Evolutionary conservation across 306 rosid genomes (phyloP), one percentile per base, ranked within the genome.

Genomic region (Potentilla sterilis): DNA sequence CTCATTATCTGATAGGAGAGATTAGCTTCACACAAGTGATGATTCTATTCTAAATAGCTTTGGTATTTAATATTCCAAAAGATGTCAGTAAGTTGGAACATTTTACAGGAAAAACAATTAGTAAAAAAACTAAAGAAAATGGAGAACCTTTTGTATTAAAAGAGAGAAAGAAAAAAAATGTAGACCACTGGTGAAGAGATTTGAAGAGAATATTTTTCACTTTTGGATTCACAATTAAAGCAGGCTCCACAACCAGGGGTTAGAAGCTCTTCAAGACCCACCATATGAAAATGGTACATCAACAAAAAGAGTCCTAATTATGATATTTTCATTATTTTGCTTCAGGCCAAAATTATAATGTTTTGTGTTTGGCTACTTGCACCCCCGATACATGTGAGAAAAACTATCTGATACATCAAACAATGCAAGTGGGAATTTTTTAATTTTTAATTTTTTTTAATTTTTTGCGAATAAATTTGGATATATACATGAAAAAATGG

Each of bases 241-340:
- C 42, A 16, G 37, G 32, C 61, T 81, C 79, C 76, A 70, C 81
- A 46, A 79, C 71, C 41, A 16, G 62, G 77, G 80, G 74, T 70
- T 65, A 21, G 54, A 75, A 69, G 69, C 63, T 78, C 59, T 69
- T 72, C 57, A 66, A 66, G 83, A 54, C 80, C 80, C 83, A 70
- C 83, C 78, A 71, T 38, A 8, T 62, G 63, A 59, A 59, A 49
- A 46, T 15, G 68, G 49, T 18, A 16, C 44, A 18, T 61, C 32
- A 63, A 54, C 54, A 21, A 61, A 16, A 46, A 34, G 40, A 2
- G 35, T 67, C 51, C 34, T 67, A 41, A 11, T 40, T 66, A n/a
- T n/a, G n/a, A n/a, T 38, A 41, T 38, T 38, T 62, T 13, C 12
- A 11, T 41, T 40, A 41, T 65, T 38, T 62, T 5, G 68, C 43